A percentile compares a stretch with the other conserved stretches of the same genome.
Evolutionary conservation across 208 protist species (phyloP).

Genomic region (Naegleria gruberi): DNA sequence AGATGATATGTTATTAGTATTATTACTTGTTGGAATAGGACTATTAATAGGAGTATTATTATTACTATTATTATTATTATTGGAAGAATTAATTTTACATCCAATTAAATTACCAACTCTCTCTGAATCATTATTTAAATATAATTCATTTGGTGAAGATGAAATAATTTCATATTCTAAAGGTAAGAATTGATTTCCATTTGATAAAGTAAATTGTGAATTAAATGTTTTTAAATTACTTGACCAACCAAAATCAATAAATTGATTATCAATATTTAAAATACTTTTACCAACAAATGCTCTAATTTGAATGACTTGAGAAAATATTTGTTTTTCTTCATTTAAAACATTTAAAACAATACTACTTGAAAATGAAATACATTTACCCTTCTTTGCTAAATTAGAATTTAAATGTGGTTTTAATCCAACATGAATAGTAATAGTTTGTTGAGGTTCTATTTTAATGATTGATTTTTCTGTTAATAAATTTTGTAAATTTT

Average conservation of each 20-base stretch:
- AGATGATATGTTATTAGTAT: no score
- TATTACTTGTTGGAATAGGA: not conserved
- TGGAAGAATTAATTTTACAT: no score
- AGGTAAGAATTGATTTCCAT: not conserved
- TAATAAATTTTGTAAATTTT: not conserved
- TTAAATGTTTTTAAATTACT: not conserved
- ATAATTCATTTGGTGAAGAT: not conserved
- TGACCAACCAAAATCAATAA: not conserved
- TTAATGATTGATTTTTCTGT: not conserved
- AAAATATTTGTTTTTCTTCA: not conserved
- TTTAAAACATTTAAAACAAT: not conserved
- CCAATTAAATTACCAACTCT: not conserved
- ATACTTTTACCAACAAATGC: not conserved
- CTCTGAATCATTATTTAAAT: not conserved
- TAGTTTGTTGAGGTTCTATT: not conserved
- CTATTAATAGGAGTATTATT: not conserved
- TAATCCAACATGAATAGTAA: not conserved
- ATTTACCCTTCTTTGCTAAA: not conserved
- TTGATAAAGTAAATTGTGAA: not conserved
- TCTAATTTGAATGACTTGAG: not conserved
- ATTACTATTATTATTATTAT: not conserved
- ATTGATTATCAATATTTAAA: not conserved
- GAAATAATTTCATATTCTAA: not conserved
- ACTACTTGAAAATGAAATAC: not conserved
- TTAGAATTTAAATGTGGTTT: not conserved